Percentiles rank a stretch among this genome's conserved stretches.
These are phyloP conservation scores for Pseudogymnoascus sp. DNA, from an alignment of 2,329 filamentous ascomycete genomes.

Conservation along the genomic window DNA sequence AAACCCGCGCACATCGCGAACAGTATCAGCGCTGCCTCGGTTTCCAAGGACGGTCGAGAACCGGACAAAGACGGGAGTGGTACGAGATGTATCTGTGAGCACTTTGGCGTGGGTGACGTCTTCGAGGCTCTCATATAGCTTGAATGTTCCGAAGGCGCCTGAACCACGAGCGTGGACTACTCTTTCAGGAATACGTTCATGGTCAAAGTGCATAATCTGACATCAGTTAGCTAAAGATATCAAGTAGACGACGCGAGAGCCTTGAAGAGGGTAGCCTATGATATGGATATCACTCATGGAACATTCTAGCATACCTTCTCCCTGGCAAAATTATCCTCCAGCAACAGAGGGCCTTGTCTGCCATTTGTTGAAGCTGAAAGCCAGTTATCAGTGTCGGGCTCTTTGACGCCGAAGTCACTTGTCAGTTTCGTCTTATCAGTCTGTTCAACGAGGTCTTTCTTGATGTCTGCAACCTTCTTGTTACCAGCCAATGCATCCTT, in stretches of 20 bases:
- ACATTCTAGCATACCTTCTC: conserved; percentile 54
- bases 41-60: conserved; percentile 76
- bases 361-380: conserved; percentile 57
- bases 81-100: conserved; percentile 48
- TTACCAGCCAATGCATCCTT: conserved; percentile 15
- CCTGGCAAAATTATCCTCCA: conserved; percentile 66
- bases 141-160: conserved; percentile 62
- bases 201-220: conserved; percentile 69
- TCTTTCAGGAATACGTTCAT: conserved; percentile 62
- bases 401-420: conserved; percentile 70
- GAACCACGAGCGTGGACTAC: conserved; percentile 62
- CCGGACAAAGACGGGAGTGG: conserved; percentile 63
- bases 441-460: conserved; percentile 48
- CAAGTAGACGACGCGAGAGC: background rate
- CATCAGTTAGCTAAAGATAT: conserved; percentile 2
- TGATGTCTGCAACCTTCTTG: conserved; percentile 25
- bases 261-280: conserved; percentile 12
- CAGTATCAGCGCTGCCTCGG: conserved; percentile 70
- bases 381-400: conserved; percentile 72
- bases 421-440: conserved; percentile 57
- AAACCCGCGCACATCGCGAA: conserved; percentile 77
- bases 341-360: conserved; percentile 56
- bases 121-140: conserved; percentile 53
- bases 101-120: conserved; percentile 66
- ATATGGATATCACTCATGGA: conserved; percentile 17